Percentiles rank a stretch among this genome's conserved stretches.
Conservation (phyloP, 1,139 yeast genomes). For the Groenewaldozyma sp. region DNA sequence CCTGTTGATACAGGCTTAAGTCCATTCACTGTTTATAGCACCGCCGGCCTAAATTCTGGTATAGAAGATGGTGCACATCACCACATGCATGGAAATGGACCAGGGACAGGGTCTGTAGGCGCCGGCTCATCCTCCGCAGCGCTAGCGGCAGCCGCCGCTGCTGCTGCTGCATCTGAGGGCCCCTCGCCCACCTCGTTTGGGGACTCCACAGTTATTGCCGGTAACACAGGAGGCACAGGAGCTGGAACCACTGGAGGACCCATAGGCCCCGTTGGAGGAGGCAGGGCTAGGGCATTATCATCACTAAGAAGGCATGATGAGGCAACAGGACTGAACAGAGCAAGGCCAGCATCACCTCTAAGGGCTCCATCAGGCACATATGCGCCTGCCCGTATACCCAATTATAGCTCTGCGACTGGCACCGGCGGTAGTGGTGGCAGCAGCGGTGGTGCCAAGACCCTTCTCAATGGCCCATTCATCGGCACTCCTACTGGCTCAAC, state of each 20-base stretch:
- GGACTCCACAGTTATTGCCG: background rate
- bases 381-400: conserved; percentile 23
- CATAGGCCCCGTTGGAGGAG: no score
- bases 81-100: no score
- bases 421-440: background rate
- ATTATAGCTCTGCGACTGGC: background rate
- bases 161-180: background rate
- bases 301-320: conserved; percentile 5
- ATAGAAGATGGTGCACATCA: no score
- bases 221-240: background rate
- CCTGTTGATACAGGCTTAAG: no score
- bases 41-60: no score
- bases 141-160: no score
- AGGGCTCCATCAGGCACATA: conserved; percentile 24
- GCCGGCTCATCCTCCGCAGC: no score
- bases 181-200: background rate
- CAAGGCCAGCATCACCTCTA: conserved; percentile 16
- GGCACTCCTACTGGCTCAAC: conserved; percentile 5
- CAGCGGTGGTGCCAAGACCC: no score
- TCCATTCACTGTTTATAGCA: no score
- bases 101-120: no score
- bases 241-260: background rate
- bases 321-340: no score
- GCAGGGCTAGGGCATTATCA: conserved; percentile 6
- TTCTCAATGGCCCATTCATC: no score